Conservation (phyloP, 768 basidiomycete genomes). For the Thelephora aurantiotincta region DNA sequence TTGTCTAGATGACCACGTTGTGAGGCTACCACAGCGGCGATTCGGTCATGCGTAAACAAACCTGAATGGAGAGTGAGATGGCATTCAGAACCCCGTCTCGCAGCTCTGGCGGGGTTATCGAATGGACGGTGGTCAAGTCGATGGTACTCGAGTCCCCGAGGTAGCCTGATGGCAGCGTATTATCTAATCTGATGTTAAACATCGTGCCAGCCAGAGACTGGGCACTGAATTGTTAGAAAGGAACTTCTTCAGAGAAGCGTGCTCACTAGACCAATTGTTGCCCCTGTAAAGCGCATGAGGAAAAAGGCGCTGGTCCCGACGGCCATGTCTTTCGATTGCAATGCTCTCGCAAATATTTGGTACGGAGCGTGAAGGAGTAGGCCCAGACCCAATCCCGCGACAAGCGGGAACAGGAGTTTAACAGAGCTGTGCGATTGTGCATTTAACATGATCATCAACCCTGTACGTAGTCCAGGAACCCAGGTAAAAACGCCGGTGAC, state of each 20-base stretch:
- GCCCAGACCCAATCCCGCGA: constrained; percentile 67
- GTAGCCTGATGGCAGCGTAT: constrained; percentile 34
- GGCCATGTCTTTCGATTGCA: constrained; percentile 55
- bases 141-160: constrained; percentile 29
- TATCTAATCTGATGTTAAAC: constrained; percentile 40
- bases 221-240: constrained; percentile 2
- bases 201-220: constrained; percentile 69
- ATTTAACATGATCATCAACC: constrained; percentile 50
- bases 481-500: constrained; percentile 1
- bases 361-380: constrained; percentile 82
- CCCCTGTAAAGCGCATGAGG: constrained; percentile 76
- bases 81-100: constrained; percentile 33
- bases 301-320: constrained; percentile 80
- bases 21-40: not conserved
- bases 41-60: constrained; percentile 12
- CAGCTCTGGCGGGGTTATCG: constrained; percentile 30
- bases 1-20: constrained; percentile 26
- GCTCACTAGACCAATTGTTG: constrained; percentile 67
- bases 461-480: constrained; percentile 20
- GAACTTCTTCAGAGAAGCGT: constrained; percentile 8
- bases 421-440: constrained; percentile 29
- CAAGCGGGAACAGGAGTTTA: constrained; percentile 47
- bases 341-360: constrained; percentile 56
- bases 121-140: constrained; percentile 36
- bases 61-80: constrained; percentile 52